These are phyloP conservation scores for Aspergillus biplanus DNA, from an alignment of 495 filamentous ascomycete genomes.

Conservation along the genomic window DNA sequence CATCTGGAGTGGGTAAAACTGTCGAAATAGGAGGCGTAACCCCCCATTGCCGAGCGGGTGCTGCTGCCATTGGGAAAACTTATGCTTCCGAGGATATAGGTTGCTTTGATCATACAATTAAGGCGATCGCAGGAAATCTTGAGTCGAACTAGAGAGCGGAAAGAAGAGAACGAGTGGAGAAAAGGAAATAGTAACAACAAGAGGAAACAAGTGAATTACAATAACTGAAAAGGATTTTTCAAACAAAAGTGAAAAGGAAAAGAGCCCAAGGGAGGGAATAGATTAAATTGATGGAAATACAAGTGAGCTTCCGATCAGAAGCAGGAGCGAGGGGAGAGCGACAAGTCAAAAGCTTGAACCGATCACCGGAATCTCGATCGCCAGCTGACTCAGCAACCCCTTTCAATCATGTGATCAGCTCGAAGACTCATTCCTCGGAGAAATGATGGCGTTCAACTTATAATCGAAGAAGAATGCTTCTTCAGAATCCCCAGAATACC, in stretches of 20 bases:
- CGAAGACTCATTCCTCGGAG: too few relatives aligned
- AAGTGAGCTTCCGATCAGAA: conserved; percentile 15
- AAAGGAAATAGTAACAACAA: conserved; percentile 13
- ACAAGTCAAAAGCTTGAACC: conserved; percentile 11
- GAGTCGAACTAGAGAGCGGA: conserved; percentile 31
- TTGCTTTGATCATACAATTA: conserved; percentile 20
- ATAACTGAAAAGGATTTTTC: background rate
- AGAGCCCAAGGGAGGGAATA: conserved; percentile 13
- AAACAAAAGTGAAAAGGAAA: conserved; percentile 14
- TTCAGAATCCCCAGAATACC: too few relatives aligned
- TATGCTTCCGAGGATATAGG: conserved; percentile 11
- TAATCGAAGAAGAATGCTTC: too few relatives aligned
- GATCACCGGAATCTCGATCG: conserved; percentile 9
- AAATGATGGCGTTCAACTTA: too few relatives aligned
- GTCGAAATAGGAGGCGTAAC: conserved; percentile 84
- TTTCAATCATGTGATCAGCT: conserved; percentile 15
- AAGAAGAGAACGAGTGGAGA: background rate
- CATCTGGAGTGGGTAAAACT: conserved; percentile 70
- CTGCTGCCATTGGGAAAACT: conserved; percentile 55
- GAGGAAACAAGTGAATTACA: conserved; percentile 3
- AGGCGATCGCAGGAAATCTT: conserved; percentile 14
- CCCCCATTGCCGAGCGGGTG: conserved; percentile 65
- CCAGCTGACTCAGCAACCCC: conserved; percentile 20
- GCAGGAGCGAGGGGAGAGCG: background rate
- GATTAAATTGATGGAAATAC: conserved; percentile 14